A percentile compares a stretch with the other conserved stretches of the same genome.
These are phyloP conservation scores for Trichoderma asperellum DNA, from an alignment of 2,329 filamentous ascomycete genomes.

Conservation along the genomic window DNA sequence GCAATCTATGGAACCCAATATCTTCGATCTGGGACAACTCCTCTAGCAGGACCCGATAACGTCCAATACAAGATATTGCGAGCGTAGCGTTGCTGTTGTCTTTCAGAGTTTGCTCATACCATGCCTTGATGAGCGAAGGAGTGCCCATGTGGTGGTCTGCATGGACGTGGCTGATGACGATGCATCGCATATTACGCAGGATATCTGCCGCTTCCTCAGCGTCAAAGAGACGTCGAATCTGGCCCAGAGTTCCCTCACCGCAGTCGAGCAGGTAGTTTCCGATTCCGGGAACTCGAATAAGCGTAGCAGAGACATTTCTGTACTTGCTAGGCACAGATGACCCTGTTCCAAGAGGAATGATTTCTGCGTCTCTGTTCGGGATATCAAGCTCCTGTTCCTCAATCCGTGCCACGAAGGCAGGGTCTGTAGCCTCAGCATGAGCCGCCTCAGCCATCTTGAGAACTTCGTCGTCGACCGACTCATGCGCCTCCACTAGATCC, in stretches of 20 bases:
- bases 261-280: constrained; percentile 92
- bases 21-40: constrained; percentile 82
- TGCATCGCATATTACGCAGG: constrained; percentile 74
- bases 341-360: constrained; percentile 87
- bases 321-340: constrained; percentile 91
- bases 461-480: constrained; percentile 49
- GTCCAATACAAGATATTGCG: constrained; percentile 68
- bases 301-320: constrained; percentile 88
- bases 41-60: constrained; percentile 75
- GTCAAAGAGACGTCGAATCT: constrained; percentile 75
- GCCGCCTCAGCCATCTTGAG: constrained; percentile 57
- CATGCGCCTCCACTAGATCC: constrained; percentile 52
- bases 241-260: constrained; percentile 89
- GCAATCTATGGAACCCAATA: constrained; percentile 65
- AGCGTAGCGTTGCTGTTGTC: constrained; percentile 52
- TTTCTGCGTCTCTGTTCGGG: constrained; percentile 74
- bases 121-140: constrained; percentile 78
- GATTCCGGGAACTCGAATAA: constrained; percentile 79
- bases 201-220: constrained; percentile 68
- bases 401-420: constrained; percentile 54
- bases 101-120: constrained; percentile 62
- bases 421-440: constrained; percentile 45
- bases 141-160: constrained; percentile 94
- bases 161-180: constrained; percentile 95
- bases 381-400: constrained; percentile 64